Percentiles rank a stretch among this genome's conserved stretches.
These are phyloP conservation scores for Calophaca sinica DNA, from an alignment of 306 rosid genomes.

Conservation along the genomic window DNA sequence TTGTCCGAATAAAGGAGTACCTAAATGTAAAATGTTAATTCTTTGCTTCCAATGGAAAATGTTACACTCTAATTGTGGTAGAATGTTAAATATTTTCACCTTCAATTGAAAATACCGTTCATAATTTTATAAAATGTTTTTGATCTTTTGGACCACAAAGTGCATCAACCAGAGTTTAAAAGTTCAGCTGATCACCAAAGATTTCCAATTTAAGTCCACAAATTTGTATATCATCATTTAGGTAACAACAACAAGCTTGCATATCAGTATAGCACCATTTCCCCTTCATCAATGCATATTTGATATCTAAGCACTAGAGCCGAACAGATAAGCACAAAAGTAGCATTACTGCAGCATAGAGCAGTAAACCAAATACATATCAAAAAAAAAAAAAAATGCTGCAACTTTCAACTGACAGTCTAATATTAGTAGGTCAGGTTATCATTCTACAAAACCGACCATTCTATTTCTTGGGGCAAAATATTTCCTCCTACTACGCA, in stretches of 20 bases:
- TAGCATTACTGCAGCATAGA: not conserved
- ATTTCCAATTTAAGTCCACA: constrained; percentile 26
- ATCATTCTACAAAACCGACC: constrained; percentile 34
- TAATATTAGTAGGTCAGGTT: constrained; percentile 12
- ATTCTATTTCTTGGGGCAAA: constrained; percentile 18
- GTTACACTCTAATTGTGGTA: not conserved
- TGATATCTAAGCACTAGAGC: constrained; percentile 22
- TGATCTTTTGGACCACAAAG: constrained; percentile 32
- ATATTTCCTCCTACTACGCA: constrained; percentile 21
- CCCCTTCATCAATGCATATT: constrained; percentile 28
- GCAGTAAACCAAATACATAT: constrained; percentile 19
- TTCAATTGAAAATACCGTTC: constrained; percentile 30
- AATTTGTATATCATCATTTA: constrained; percentile 31
- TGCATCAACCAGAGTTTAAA: constrained; percentile 20
- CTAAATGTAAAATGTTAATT: too few relatives aligned
- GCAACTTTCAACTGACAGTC: constrained; percentile 33
- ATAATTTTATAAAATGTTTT: constrained; percentile 16
- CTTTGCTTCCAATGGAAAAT: too few relatives aligned
- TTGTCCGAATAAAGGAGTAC: too few relatives aligned
- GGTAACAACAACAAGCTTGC: not conserved
- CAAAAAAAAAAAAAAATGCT: constrained; percentile 25
- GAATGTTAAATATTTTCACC: constrained; percentile 4
- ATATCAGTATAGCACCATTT: constrained; percentile 14
- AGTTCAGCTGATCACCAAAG: constrained; percentile 30
- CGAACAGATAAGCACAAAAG: constrained; percentile 34